phyloP scores from a whole-genome alignment of 2,329 filamentous ascomycete genomes.

The Ophiostoma angusticollis region DNA sequence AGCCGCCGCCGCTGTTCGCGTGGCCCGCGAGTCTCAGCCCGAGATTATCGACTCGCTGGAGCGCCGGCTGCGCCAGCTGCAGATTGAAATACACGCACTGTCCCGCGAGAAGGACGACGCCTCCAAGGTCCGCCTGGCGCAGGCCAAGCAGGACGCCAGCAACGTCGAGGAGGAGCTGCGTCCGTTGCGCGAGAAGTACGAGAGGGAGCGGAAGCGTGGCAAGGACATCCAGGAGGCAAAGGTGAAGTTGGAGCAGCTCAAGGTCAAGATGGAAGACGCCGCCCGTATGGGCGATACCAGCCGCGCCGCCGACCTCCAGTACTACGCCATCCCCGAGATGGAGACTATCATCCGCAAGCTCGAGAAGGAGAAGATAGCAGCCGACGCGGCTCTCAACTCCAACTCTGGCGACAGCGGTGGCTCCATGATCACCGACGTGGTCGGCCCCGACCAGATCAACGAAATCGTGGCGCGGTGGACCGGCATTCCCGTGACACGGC shows the following conservation, averaged over 20 bases:
- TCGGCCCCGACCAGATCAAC: conserved; percentile 96
- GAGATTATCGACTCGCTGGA: conserved; percentile 93
- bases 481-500: conserved; percentile 89
- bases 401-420: conserved; percentile 45
- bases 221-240: conserved; percentile 90
- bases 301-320: conserved; percentile 86
- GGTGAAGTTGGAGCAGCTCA: conserved; percentile 82
- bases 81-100: conserved; percentile 94
- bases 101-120: conserved; percentile 91
- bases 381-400: conserved; percentile 57
- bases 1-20: conserved; percentile 88
- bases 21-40: conserved; percentile 90
- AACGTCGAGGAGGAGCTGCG: conserved; percentile 89
- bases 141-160: conserved; percentile 79
- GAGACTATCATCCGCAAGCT: conserved; percentile 66
- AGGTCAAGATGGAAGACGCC: conserved; percentile 88
- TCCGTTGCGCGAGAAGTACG: conserved; percentile 89
- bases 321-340: conserved; percentile 94
- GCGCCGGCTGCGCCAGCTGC: conserved; percentile 74
- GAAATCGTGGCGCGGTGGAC: conserved; percentile 96
- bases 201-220: conserved; percentile 80
- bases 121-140: conserved; percentile 67
- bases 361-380: conserved; percentile 65
- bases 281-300: conserved; percentile 72
- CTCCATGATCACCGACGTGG: conserved; percentile 78